Percentiles rank a stretch among this genome's conserved stretches.
Evolutionary conservation across 305 asterid species (phyloP).

Genomic region (Rubia peregrina): DNA sequence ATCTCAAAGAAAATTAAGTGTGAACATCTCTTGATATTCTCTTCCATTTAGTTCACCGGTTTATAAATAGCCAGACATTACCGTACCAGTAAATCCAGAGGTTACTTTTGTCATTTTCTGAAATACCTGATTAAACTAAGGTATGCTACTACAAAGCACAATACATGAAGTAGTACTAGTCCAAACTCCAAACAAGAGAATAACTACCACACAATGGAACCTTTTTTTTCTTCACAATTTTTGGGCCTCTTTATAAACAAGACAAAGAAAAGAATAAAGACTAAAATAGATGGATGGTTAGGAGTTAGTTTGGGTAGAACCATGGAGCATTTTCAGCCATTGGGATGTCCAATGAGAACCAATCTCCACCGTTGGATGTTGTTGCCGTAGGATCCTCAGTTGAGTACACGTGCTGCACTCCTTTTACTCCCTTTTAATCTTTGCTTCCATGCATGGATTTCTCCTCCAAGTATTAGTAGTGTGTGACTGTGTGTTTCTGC

Average conservation of each 20-base stretch:
- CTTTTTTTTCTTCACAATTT: constrained; percentile 18
- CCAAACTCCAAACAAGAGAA: constrained; percentile 25
- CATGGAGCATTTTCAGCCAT: constrained; percentile 12
- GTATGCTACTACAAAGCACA: not conserved
- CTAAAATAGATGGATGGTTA: constrained; percentile 20
- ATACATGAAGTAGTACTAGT: constrained; percentile 4
- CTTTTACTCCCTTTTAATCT: constrained; percentile 38
- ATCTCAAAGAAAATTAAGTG: too few relatives aligned
- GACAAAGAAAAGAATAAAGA: constrained; percentile 66
- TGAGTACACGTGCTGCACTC: constrained; percentile 62
- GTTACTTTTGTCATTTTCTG: too few relatives aligned
- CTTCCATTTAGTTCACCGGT: too few relatives aligned
- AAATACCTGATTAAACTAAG: not conserved
- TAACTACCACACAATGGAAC: constrained; percentile 54
- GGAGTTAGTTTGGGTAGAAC: constrained; percentile 15
- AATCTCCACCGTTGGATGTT: constrained; percentile 29
- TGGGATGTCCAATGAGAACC: constrained; percentile 17
- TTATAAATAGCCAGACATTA: too few relatives aligned
- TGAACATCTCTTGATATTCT: too few relatives aligned
- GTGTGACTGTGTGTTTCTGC: constrained; percentile 16
- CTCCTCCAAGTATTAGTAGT: constrained; percentile 40
- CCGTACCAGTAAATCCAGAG: not conserved
- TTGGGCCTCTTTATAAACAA: constrained; percentile 43
- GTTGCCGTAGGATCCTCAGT: constrained; percentile 46
- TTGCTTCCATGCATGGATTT: constrained; percentile 85